These are phyloP conservation scores for Aspergillus carbonarius DNA, from an alignment of 2,329 filamentous ascomycete genomes.

Conservation along the genomic window DNA sequence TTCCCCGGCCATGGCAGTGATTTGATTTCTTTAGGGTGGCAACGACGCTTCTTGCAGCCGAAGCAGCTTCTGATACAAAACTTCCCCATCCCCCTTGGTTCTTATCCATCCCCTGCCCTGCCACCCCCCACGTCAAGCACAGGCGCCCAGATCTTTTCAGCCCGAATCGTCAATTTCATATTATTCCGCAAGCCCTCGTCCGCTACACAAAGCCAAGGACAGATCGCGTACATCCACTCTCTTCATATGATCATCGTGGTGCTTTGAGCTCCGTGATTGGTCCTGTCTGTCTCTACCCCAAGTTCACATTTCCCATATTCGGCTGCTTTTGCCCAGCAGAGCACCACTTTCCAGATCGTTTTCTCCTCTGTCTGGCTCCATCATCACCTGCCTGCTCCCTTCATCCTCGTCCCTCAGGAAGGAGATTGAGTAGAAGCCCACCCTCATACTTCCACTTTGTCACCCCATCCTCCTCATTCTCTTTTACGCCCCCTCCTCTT, in stretches of 20 bases:
- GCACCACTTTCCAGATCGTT: constrained; percentile 4
- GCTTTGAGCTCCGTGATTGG: constrained; percentile 12
- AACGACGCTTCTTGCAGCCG: background rate
- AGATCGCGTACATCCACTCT: constrained; percentile 15
- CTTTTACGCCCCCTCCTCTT: background rate
- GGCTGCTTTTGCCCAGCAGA: constrained; percentile 18
- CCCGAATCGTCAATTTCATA: constrained; percentile 3
- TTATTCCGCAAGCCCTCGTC: constrained; percentile 7
- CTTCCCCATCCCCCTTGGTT: constrained; percentile 8
- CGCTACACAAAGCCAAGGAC: constrained; percentile 17
- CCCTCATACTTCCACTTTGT: background rate
- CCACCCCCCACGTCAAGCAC: background rate
- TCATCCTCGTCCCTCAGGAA: background rate
- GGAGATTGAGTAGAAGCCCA: background rate
- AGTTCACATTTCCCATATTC: constrained; percentile 9
- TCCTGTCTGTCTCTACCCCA: constrained; percentile 13
- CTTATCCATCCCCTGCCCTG: constrained; percentile 4
- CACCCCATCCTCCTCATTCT: background rate
- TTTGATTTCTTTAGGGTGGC: background rate
- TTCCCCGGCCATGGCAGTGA: background rate
- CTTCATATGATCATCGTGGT: constrained; percentile 20
- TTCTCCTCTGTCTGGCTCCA: background rate
- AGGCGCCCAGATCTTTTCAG: background rate
- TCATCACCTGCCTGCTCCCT: background rate
- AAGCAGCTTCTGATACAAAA: constrained; percentile 18